These are phyloP conservation scores for Ormosia emarginata DNA, from an alignment of 306 rosid genomes.

Conservation along the genomic window DNA sequence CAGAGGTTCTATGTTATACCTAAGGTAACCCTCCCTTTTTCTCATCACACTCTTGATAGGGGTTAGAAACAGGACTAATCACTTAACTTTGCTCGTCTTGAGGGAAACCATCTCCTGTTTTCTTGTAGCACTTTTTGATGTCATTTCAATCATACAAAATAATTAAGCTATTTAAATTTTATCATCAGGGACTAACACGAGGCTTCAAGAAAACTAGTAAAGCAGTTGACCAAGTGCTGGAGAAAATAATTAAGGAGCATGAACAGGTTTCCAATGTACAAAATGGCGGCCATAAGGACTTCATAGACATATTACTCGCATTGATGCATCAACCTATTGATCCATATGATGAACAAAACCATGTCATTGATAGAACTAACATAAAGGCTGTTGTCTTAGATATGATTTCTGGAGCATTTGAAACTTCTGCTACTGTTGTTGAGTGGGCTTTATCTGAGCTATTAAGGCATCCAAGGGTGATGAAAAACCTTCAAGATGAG, in stretches of 20 bases:
- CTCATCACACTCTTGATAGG: too few species aligned
- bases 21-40: too few species aligned
- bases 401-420: constrained; percentile 17
- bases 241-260: constrained; percentile 21
- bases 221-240: constrained; percentile 7
- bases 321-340: neutral
- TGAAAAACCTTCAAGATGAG: constrained; percentile 36
- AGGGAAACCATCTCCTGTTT: too few species aligned
- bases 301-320: constrained; percentile 28
- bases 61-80: too few species aligned
- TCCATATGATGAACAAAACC: neutral
- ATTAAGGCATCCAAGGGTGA: constrained; percentile 23
- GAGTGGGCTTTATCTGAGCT: constrained; percentile 40
- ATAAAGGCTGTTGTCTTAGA: constrained; percentile 34
- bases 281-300: neutral
- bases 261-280: neutral
- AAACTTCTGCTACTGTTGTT: neutral
- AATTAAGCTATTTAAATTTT: too few species aligned
- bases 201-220: neutral
- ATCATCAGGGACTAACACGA: neutral
- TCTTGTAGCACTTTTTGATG: too few species aligned
- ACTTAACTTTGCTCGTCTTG: too few species aligned
- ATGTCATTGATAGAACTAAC: neutral
- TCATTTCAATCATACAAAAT: too few species aligned
- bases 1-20: too few species aligned